Evolutionary conservation across 2,329 filamentous ascomycete species (phyloP), one percentile per base, ranked within the genome.

Genomic region (Fonsecaea multimorphosa): DNA sequence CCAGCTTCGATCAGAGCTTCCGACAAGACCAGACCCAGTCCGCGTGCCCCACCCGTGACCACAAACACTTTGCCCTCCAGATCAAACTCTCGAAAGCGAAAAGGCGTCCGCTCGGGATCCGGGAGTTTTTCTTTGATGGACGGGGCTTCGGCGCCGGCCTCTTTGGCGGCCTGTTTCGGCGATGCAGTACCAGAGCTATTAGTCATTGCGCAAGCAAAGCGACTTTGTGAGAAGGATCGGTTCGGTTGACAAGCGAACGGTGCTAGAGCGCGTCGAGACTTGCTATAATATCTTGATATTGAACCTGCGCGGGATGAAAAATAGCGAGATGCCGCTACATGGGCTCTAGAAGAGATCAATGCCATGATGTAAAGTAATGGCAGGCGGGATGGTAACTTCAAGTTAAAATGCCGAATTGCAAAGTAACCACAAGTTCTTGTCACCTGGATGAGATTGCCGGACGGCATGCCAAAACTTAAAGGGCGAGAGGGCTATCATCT

Each of bases 1-100:
- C 81, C 82, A 8, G 80, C 80, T 72, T 84, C 79, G 55, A 81
- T 77, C 58, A 84, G 71, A 14, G 79, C 80, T 70, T 82, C 79
- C 6, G 79, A 81, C 73, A 83, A 78, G 7, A 76, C 75, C 24
- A 82, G 70, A 24, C 80, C 80, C 6, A 82, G 70, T n/a, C 80
- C 80, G 53, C 79, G 74, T 2, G 74, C 80, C 34, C 79, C 80
- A 14, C 80, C 80, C 0, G 80, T 82, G 56, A 82, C 75, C 32
- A 77, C 75, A 63, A 77, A 79, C 53, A 81, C 78, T 44, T 77
- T 77, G 46, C 73, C 76, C 52, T 77, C 73, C 9, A 82, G 73
- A 60, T 80, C 78, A 66, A 81, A 81, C 60, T 82, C 79, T 34
- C 73, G 71, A 64, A 80, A 78, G 32, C 76, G 77, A n/a, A 74